Base-by-base conservation (phyloP, 495 filamentous ascomycete genomes). In the Trypethelium eluteriae region DNA sequence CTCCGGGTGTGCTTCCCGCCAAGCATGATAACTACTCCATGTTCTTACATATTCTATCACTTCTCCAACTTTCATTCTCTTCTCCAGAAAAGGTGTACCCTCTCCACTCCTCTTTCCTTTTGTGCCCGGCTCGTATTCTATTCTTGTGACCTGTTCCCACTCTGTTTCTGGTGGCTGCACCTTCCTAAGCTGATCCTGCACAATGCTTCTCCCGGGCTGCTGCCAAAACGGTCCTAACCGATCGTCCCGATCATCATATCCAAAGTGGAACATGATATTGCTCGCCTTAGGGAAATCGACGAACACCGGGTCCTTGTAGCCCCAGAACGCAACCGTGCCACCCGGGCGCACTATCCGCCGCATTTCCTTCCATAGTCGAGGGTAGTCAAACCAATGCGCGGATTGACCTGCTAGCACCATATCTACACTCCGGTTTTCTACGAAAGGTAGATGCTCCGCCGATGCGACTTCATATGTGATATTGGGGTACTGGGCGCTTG, bases 301-400 rank as follows among this genome's bases (percentile, higher is more conserved):
- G 56, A 88, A 79, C 39, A 83, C 75, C 68, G 79, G 80, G 68
- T 88, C 87, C 66, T 82, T 84, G 67, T 88, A 88, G 3, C 85
- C 84, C 84, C 84, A 87, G 66, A 83, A 83, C 0, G 84, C 83
- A 14, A 88, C 62, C 4, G 83, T 84, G 25, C 85, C 86, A 32
- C 81, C 82, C 2, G 69, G 73, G 53, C 82, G 77, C 4, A 88
- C 68, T 1, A 85, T 77, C 7, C 82, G 75, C 11, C 75, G 74
- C 64, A 89, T 75, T 64, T 85, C 84, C 4, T 78, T 77, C 80
- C 83, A 88, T 9, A 81, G 76, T 32, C 74, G 74, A 10, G 63
- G 44, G 68, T 81, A 81, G 67, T 86, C 78, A 71, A 89, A 88
- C 86, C 85, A 89, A 71, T 88, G 86, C 69, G 83, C 86, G 16